phyloP scores from a whole-genome alignment of 2,329 filamentous ascomycete genomes.

The Ophidiomyces ophidiicola region DNA sequence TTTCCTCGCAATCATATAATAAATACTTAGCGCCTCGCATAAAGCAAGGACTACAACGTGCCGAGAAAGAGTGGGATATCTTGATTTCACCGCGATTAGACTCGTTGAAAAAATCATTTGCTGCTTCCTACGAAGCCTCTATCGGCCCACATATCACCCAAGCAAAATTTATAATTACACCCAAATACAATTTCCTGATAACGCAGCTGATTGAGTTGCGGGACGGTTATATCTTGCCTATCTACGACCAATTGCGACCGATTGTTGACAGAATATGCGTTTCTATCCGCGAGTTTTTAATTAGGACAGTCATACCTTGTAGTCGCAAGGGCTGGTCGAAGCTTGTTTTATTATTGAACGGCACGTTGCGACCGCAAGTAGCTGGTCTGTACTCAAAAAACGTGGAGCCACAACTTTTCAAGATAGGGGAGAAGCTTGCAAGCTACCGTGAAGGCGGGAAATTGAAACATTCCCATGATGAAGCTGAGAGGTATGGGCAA shows the following conservation, averaged over 20 bases:
- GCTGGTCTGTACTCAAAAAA: conserved; percentile 75
- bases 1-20: conserved; percentile 49
- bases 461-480: conserved; percentile 46
- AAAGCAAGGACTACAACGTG: conserved; percentile 53
- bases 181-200: conserved; percentile 59
- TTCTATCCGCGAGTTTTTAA: conserved; percentile 53
- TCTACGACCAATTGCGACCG: conserved; percentile 61
- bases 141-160: conserved; percentile 64
- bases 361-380: conserved; percentile 68
- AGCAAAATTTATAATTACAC: conserved; percentile 45
- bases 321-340: conserved; percentile 58
- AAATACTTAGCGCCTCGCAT: conserved; percentile 66
- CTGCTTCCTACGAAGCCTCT: conserved; percentile 52
- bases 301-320: conserved; percentile 59
- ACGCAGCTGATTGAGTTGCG: conserved; percentile 56
- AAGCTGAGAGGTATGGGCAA: conserved; percentile 36
- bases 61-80: conserved; percentile 63
- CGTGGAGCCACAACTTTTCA: conserved; percentile 85
- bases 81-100: conserved; percentile 63
- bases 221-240: conserved; percentile 59
- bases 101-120: conserved; percentile 40
- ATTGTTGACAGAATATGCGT: conserved; percentile 59
- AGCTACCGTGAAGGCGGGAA: conserved; percentile 48
- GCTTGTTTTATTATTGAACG: conserved; percentile 57
- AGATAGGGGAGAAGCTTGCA: conserved; percentile 80